phyloP scores from a whole-genome alignment of 225 moss, liverwort and hornwort species.

The Lunularia cruciata region DNA sequence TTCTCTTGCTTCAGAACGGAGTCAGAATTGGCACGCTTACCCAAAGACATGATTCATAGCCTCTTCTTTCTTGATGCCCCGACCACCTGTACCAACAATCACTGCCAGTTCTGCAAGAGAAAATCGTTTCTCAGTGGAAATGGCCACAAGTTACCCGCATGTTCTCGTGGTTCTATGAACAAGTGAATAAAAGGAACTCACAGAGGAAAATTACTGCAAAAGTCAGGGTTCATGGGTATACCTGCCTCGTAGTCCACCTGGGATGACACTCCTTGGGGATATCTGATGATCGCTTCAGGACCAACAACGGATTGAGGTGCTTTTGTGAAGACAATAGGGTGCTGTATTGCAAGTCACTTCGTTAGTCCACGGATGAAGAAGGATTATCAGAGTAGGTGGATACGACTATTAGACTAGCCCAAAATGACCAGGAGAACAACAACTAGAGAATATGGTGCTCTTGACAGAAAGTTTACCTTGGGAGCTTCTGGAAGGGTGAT shows the following conservation, averaged over 20 bases:
- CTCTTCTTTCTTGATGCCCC: constrained; percentile 60
- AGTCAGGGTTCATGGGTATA: constrained; percentile 14
- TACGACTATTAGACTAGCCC: not conserved
- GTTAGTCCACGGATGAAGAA: constrained; percentile 1
- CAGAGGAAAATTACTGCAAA: not conserved
- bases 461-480: constrained; percentile 45
- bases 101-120: constrained; percentile 66
- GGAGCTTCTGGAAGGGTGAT: constrained; percentile 73
- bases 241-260: constrained; percentile 96
- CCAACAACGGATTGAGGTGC: constrained; percentile 91
- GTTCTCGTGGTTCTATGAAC: not conserved
- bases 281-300: constrained; percentile 84
- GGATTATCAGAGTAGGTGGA: not conserved
- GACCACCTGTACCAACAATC: constrained; percentile 76
- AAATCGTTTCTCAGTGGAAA: not conserved
- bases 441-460: not conserved
- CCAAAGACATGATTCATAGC: constrained; percentile 77
- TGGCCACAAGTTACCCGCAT: not conserved
- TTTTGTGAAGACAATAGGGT: constrained; percentile 91
- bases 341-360: constrained; percentile 31
- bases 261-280: constrained; percentile 88
- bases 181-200: not conserved
- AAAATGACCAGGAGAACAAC: not conserved
- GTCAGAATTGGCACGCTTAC: constrained; percentile 34
- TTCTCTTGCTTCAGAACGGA: not conserved